Evolutionary conservation across 768 basidiomycete species (phyloP), one percentile per base, ranked within the genome.

Genomic region (Podaxis sp.): DNA sequence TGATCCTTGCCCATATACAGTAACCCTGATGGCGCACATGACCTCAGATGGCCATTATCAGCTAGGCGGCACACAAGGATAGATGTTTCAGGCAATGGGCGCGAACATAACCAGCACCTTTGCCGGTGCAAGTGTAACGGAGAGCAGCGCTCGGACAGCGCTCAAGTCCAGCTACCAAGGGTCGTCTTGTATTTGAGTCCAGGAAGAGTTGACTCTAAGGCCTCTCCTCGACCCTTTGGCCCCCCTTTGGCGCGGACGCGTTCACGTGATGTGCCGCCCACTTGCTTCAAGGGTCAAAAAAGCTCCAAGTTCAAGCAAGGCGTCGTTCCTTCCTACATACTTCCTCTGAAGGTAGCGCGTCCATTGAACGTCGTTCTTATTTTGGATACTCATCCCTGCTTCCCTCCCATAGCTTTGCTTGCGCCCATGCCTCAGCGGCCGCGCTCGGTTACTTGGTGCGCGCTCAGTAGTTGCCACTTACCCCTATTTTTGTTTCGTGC

Each of bases 11-110:
- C 59, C 39, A 60, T 52, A 61, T 61, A 5, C 42, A 48, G 54
- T 28, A 63, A 26, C n/a, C 57, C 39, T 66, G 65, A 62, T 57
- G 63, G 65, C 63, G 63, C 65, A 49, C 61, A 63, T 66, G 59
- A 64, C 63, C 42, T 52, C 52, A 28, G 38, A 26, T 36, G 58
- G 59, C 62, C 52, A 48, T 49, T 63, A 63, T 59, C 61, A 59
- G 52, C 33, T 8, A 52, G 48, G 42, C 33, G 38, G 59, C 59
- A 28, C 26, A 53, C 39, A 19, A 15, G 13, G 8, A 26, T 15
- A 22, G 51, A 44, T 36, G 17, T 36, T 55, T 56, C 46, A 51
- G 26, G 62, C 46, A 57, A 51, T 63, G 62, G 62, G 62, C 62
- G 62, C 62, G 28, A 36, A 38, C 57, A 51, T 36, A 51, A 42